Evolutionary conservation across 768 basidiomycete species (phyloP).

Genomic region (Coprinopsis sp.): DNA sequence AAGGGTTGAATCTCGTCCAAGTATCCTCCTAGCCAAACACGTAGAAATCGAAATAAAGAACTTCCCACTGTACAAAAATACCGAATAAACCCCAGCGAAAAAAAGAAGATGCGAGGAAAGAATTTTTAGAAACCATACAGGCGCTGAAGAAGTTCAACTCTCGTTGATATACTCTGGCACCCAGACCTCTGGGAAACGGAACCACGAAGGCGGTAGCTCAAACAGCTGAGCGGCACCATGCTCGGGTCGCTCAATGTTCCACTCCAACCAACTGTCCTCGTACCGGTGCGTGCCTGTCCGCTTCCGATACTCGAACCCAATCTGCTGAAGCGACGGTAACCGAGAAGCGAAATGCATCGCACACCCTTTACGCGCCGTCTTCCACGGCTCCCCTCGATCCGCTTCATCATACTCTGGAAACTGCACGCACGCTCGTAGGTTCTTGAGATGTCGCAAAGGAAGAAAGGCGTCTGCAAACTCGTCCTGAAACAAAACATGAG

Average conservation of each 20-base stretch:
- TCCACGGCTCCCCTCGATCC: slow-evolving; percentile 26
- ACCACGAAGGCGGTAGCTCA: slow-evolving; percentile 33
- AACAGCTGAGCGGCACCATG: slow-evolving; percentile 21
- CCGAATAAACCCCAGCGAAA: no score
- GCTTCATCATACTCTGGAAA: slow-evolving; percentile 34
- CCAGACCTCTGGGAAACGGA: slow-evolving; percentile 41
- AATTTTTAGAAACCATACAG: no score
- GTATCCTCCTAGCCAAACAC: no score
- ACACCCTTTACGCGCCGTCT: slow-evolving; percentile 28
- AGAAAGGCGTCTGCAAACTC: slow-evolving; percentile 31
- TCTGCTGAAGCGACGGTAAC: slow-evolving; percentile 24
- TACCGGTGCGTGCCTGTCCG: slow-evolving; percentile 34
- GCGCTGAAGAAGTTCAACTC: slow-evolving; percentile 1
- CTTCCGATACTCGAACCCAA: slow-evolving; percentile 40
- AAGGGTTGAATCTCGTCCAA: no score
- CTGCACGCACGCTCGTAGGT: slow-evolving; percentile 33
- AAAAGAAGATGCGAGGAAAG: no score
- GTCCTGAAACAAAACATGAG: slow-evolving; percentile 17
- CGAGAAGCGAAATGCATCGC: slow-evolving; percentile 31
- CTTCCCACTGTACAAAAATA: no score
- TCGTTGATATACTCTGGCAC: slow-evolving; percentile 6
- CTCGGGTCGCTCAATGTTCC: slow-evolving; percentile 25
- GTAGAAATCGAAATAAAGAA: no score
- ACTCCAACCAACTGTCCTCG: slow-evolving; percentile 41
- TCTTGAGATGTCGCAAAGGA: slow-evolving; percentile 17